A percentile compares a stretch with the other conserved stretches of the same genome.
phyloP scores from a whole-genome alignment of 768 basidiomycete species.

The Suillus occidentalis region DNA sequence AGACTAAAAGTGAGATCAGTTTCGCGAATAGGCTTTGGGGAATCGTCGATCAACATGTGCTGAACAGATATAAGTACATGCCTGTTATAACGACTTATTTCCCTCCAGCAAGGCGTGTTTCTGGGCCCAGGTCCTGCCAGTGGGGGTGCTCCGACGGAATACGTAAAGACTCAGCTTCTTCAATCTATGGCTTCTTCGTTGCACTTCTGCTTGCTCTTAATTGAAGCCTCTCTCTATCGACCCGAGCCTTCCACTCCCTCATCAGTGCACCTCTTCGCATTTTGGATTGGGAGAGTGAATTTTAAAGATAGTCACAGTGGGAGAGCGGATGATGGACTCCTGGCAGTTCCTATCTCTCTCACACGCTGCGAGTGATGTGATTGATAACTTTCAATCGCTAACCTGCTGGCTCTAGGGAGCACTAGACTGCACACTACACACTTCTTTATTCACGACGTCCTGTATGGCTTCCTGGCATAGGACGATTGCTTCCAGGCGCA shows the following conservation, averaged over 20 bases:
- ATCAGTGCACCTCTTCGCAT: constrained; percentile 65
- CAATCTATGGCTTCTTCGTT: too few relatives aligned
- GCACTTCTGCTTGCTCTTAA: constrained; percentile 37
- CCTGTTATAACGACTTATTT: too few relatives aligned
- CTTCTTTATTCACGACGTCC: constrained; percentile 9
- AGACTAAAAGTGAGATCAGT: too few relatives aligned
- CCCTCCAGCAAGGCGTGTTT: too few relatives aligned
- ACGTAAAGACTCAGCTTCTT: too few relatives aligned
- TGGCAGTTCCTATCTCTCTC: background rate
- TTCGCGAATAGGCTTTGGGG: too few relatives aligned
- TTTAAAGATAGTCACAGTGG: constrained; percentile 31
- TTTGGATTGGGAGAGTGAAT: constrained; percentile 72
- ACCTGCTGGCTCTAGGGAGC: background rate
- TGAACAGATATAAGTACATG: too few relatives aligned
- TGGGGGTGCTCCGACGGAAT: too few relatives aligned
- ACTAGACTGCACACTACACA: background rate
- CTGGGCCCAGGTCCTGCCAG: too few relatives aligned
- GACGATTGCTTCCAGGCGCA: constrained; percentile 23
- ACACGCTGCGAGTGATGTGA: background rate
- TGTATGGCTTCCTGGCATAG: constrained; percentile 28
- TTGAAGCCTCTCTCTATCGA: constrained; percentile 71
- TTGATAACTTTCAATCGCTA: background rate
- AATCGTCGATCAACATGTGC: too few relatives aligned
- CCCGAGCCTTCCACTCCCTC: constrained; percentile 64
- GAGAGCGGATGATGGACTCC: background rate